Conservation (phyloP, 2,329 filamentous ascomycete genomes). For the Exutisphaerella laricina region DNA sequence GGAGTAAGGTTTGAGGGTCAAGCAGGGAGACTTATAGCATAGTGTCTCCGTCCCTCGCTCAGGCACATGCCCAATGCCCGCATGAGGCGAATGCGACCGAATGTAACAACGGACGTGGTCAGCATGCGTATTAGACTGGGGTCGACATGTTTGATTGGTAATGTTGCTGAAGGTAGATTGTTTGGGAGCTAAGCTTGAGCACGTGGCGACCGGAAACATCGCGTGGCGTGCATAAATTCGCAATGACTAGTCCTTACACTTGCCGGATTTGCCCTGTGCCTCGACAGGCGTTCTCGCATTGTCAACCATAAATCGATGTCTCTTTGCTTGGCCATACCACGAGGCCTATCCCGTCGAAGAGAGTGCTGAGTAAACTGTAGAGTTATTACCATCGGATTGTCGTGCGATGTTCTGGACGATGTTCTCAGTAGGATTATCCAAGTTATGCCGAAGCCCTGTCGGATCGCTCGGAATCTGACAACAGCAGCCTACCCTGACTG, state of each 20-base stretch:
- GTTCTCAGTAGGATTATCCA: neutral
- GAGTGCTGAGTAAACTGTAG: too few species aligned
- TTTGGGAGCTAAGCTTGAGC: neutral
- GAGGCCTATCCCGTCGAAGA: too few species aligned
- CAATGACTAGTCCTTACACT: neutral
- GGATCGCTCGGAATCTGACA: slow-evolving; percentile 4
- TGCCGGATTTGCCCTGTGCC: neutral
- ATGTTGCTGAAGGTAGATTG: neutral
- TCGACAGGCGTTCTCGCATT: neutral
- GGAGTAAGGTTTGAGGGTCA: slow-evolving; percentile 4
- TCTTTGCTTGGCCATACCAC: too few species aligned
- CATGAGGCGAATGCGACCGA: slow-evolving; percentile 4
- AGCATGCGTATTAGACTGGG: neutral
- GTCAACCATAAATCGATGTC: too few species aligned
- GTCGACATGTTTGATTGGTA: neutral
- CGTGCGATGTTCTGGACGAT: too few species aligned
- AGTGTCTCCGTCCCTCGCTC: neutral
- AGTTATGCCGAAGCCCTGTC: too few species aligned
- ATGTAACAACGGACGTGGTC: slow-evolving; percentile 7
- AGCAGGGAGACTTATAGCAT: neutral
- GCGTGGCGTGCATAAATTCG: neutral
- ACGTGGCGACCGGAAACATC: neutral
- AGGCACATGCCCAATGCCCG: slow-evolving; percentile 1
- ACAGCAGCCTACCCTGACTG: too few species aligned
- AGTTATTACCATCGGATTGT: too few species aligned